A percentile compares a stretch with the other conserved stretches of the same genome.
phyloP scores from a whole-genome alignment of 2,329 filamentous ascomycete species.

The Neopestalotiopsis sp. region DNA sequence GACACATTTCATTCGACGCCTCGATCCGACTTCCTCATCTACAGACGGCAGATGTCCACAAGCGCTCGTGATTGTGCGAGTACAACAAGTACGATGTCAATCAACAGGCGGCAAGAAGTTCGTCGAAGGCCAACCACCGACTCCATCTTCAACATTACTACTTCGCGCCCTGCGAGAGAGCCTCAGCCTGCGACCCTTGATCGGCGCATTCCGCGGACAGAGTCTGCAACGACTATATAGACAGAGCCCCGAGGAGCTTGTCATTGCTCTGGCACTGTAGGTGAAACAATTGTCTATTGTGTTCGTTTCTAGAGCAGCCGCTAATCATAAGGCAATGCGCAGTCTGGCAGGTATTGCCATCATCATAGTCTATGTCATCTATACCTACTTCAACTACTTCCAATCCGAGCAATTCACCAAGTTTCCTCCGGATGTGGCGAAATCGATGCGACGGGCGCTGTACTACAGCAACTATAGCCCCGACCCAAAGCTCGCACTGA shows the following conservation, averaged over 20 bases:
- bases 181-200: slow-evolving; percentile 41
- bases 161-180: slow-evolving; percentile 38
- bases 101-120: slow-evolving; percentile 27
- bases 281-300: slow-evolving; percentile 21
- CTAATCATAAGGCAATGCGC: slow-evolving; percentile 29
- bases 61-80: slow-evolving; percentile 17
- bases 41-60: slow-evolving; percentile 16
- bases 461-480: slow-evolving; percentile 83
- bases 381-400: slow-evolving; percentile 61
- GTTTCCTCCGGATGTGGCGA: slow-evolving; percentile 74
- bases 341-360: slow-evolving; percentile 42
- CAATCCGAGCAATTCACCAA: slow-evolving; percentile 60
- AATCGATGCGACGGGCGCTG: slow-evolving; percentile 80
- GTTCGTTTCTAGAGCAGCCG: slow-evolving; percentile 28
- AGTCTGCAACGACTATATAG: slow-evolving; percentile 44
- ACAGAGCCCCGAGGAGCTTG: slow-evolving; percentile 50
- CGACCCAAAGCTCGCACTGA: slow-evolving; percentile 77
- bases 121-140: slow-evolving; percentile 29
- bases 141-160: slow-evolving; percentile 32
- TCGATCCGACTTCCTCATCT: not conserved
- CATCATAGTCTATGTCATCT: slow-evolving; percentile 44
- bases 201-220: slow-evolving; percentile 44
- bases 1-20: not conserved
- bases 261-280: slow-evolving; percentile 48
- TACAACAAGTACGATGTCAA: slow-evolving; percentile 33